Percentiles rank a stretch among this genome's conserved stretches.
phyloP scores from a whole-genome alignment of 371 early-diverging fungal species.

The Umbelopsis sp. region DNA sequence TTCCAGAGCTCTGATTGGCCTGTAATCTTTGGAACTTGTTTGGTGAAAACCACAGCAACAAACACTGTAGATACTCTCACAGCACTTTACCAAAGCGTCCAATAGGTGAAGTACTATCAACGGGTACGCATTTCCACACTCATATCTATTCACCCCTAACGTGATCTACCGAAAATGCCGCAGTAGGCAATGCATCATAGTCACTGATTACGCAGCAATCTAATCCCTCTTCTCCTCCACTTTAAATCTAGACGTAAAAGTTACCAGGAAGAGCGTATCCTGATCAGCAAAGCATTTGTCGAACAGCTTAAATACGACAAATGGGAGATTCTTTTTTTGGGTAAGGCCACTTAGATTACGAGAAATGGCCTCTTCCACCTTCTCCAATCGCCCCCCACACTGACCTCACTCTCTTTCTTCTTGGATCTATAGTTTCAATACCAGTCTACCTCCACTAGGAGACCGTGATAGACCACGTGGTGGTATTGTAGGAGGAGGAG shows the following conservation, averaged over 20 bases:
- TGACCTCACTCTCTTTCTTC: background rate
- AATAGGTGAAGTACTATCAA: conserved; percentile 7
- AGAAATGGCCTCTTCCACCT: background rate
- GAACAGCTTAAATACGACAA: conserved; percentile 6
- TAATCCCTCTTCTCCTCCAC: background rate
- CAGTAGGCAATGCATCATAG: background rate
- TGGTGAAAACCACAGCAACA: conserved; percentile 1
- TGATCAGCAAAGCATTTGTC: conserved; percentile 11
- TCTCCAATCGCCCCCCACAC: background rate
- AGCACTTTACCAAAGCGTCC: conserved; percentile 7
- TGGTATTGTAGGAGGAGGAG: conserved; percentile 14
- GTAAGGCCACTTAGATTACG: conserved; percentile 29
- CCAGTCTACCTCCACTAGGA: conserved; percentile 61
- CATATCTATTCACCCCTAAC: background rate
- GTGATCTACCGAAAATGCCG: background rate
- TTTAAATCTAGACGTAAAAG: background rate
- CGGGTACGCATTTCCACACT: background rate
- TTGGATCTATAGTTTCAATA: conserved; percentile 43
- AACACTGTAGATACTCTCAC: background rate
- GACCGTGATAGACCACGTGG: conserved; percentile 47
- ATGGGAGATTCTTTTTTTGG: conserved; percentile 59
- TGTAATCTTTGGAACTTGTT: background rate
- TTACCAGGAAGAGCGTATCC: background rate
- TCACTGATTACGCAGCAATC: background rate
- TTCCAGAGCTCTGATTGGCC: background rate